phyloP scores from a whole-genome alignment of 1,139 yeast species.

The Barnettozyma hawaiiensis region DNA sequence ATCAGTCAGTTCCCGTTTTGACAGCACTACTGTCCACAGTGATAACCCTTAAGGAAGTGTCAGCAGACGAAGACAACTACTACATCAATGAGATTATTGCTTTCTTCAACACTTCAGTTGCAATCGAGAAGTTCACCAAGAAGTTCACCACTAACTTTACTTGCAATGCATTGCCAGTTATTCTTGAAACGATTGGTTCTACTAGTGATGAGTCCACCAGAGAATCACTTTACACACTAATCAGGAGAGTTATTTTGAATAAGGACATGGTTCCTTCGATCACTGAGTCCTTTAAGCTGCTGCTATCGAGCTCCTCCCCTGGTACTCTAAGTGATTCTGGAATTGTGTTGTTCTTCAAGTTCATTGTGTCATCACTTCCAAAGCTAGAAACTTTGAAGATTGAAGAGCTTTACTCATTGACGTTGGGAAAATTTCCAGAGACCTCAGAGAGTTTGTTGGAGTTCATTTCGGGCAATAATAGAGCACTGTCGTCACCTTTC shows the following conservation, averaged over 20 bases:
- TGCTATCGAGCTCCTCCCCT: conserved; percentile 10
- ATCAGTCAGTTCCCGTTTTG: conserved; percentile 16
- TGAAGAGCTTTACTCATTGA: conserved; percentile 39
- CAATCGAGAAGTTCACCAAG: conserved; percentile 16
- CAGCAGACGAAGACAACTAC: not conserved
- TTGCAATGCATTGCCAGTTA: conserved; percentile 17
- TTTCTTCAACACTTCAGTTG: conserved; percentile 14
- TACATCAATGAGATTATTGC: conserved; percentile 8
- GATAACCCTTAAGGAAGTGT: not conserved
- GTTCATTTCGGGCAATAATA: conserved; percentile 37
- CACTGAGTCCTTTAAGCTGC: conserved; percentile 7
- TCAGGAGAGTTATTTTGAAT: conserved; percentile 12
- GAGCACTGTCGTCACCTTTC: conserved; percentile 44
- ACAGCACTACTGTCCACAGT: conserved; percentile 9
- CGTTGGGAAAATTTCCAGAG: conserved; percentile 32
- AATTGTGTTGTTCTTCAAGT: conserved; percentile 21
- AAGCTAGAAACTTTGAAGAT: conserved; percentile 26
- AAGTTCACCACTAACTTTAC: conserved; percentile 18
- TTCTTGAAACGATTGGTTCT: conserved; percentile 8
- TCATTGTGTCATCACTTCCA: conserved; percentile 16
- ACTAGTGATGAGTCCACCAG: not conserved
- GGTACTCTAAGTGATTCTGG: conserved; percentile 11
- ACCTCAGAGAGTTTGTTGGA: conserved; percentile 38
- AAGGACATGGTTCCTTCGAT: conserved; percentile 11
- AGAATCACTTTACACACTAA: conserved; percentile 8